Evolutionary conservation across 257 asterid genomes (phyloP), one percentile per base, ranked within the genome.

Genomic region (Craterostigma plantagineum): DNA sequence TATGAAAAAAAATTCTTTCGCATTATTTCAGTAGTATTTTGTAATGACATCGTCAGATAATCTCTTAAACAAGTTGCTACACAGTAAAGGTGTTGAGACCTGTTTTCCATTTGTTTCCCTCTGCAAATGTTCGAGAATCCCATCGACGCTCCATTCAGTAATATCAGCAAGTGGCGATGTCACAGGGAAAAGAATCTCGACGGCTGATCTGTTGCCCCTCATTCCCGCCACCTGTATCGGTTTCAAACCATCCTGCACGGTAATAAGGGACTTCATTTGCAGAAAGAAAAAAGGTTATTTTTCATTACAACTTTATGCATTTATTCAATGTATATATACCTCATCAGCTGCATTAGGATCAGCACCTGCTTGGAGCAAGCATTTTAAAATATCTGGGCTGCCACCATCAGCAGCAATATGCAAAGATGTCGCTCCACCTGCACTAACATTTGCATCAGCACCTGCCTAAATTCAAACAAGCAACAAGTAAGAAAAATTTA

Each of bases 351-450:
- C 79, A 67, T 83, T 62, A 54, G 98, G 87, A 68, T 83, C 69
- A 53, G 91, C 98, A 60, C 95, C 98, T 55, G 86, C 92, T 63
- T 76, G 70, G 47, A 90, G 51, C 57, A 90, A 79, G 66, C 83
- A 72, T 35, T 69, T 68, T 43, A 90, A 63, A 38, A 90, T 67
- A 63, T 79, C 92, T 10, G 61, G 65, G 68, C 66, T 65, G 44
- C 91, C 95, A 52, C 58, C 56, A 72, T 79, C 86, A 57, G 95
- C 86, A 59, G 98, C 98, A 61, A 90, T 70, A 67, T 74, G 92
- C 73, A 90, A 65, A 42, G 98, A 79, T 34, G 98, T 90, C 18
- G 92, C 92, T 46, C 92, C 98, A 66, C 92, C 86, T 18, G 95
- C 92, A 55, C 54, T 60, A 53, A 83, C 64, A 65, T 83, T 90